Evolutionary conservation across 2,329 filamentous ascomycete genomes (phyloP).

Genomic region (Lachnellula cervina): DNA sequence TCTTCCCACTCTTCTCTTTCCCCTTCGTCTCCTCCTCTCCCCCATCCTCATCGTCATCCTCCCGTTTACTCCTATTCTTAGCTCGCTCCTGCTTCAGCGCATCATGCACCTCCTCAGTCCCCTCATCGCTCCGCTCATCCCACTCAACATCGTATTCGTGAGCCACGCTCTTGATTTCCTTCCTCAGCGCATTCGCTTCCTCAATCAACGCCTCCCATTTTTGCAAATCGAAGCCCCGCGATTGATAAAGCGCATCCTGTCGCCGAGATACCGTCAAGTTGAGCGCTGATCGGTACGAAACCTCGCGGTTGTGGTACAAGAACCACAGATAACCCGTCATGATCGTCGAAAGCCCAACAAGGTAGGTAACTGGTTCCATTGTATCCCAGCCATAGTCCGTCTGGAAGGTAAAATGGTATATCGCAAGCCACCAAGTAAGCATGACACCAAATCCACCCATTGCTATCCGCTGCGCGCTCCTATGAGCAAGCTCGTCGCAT

Average conservation of each 20-base stretch:
- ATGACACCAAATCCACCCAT: constrained; percentile 73
- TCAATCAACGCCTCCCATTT: constrained; percentile 76
- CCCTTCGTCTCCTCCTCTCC: constrained; percentile 13
- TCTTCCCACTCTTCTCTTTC: constrained; percentile 3
- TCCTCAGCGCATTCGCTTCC: constrained; percentile 71
- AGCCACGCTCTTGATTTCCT: constrained; percentile 75
- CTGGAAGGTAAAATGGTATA: constrained; percentile 67
- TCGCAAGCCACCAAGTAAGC: constrained; percentile 62
- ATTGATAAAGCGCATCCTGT: constrained; percentile 71
- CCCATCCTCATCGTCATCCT: constrained; percentile 35
- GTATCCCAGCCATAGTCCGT: constrained; percentile 85
- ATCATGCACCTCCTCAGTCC: constrained; percentile 58
- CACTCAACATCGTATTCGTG: constrained; percentile 88
- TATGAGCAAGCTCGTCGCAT: constrained; percentile 74
- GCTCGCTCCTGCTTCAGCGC: constrained; percentile 49
- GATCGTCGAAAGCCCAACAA: constrained; percentile 78
- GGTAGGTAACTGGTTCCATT: constrained; percentile 86
- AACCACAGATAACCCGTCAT: constrained; percentile 94
- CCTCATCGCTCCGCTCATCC: constrained; percentile 72
- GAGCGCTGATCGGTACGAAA: constrained; percentile 80
- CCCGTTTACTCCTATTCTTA: constrained; percentile 31
- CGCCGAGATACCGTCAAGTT: constrained; percentile 79
- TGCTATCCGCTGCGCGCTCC: constrained; percentile 71
- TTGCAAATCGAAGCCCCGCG: constrained; percentile 67
- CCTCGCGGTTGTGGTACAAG: constrained; percentile 83